phyloP scores from a whole-genome alignment of 2,329 filamentous ascomycete genomes.

The Cadophora luteo-olivacea region DNA sequence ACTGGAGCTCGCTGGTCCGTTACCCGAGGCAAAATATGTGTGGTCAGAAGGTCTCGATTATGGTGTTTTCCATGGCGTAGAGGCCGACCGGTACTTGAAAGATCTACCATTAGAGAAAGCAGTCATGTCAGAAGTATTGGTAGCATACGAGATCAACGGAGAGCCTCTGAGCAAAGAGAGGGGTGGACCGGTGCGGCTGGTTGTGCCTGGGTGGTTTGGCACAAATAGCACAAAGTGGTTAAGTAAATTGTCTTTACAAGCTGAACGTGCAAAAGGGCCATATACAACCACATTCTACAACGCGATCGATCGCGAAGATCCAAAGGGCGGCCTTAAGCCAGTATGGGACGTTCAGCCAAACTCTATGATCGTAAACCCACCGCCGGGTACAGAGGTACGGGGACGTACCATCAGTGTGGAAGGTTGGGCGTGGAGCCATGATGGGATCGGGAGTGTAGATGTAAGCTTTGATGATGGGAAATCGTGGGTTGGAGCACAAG shows the following conservation, averaged over 20 bases:
- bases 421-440: neutral
- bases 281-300: neutral
- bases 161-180: neutral
- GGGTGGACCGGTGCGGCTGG: neutral
- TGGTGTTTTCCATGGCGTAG: neutral
- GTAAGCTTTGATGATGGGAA: neutral
- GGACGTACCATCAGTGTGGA: neutral
- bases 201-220: neutral
- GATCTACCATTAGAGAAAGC: neutral
- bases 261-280: neutral
- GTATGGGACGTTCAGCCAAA: slow-evolving; percentile 1
- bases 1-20: neutral
- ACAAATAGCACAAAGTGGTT: neutral
- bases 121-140: neutral
- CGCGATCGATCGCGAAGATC: neutral
- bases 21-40: neutral
- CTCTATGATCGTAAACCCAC: neutral
- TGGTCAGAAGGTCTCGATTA: slow-evolving; percentile 1
- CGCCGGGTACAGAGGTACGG: neutral
- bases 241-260: neutral
- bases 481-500: neutral
- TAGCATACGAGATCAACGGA: neutral
- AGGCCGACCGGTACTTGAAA: neutral
- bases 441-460: neutral
- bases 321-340: neutral